Evolutionary conservation across 2,329 filamentous ascomycete species (phyloP), one percentile per base, ranked within the genome.

Genomic region (Exserohilum turcica): DNA sequence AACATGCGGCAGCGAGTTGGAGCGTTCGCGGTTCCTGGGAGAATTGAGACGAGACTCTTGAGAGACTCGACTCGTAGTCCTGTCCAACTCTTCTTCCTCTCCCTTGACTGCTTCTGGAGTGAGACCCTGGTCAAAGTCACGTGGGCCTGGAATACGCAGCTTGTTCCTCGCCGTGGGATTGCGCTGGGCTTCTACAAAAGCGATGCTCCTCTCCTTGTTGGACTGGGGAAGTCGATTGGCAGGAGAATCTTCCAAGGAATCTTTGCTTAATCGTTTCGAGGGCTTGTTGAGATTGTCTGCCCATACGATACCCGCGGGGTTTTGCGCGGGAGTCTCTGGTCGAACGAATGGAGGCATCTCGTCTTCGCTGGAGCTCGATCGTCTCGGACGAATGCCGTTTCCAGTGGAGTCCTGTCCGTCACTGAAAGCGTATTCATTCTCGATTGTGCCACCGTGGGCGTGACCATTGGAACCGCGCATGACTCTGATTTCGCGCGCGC

Each of bases 71-170:
- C 61, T 66, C 8, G 51, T 27, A 16, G 65, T 45, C 35, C 62
- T 59, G 19, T 64, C 50, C 35, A 71, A 43, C 24, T 66, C 64
- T 27, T 75, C 68, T 27, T 75, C 68, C 13, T 75, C 70, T 28
- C 78, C 76, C 5, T 77, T 79, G 12, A 90, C 70, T 16, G 80
- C 76, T 61, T 86, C 77, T 3, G 92, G 92, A 8, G 86, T 80
- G 56, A 91, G 82, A 21, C 93, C 94, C 44, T 86, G 85, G 65
- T 99, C 94, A 43, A 89, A 92, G 68, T 97, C 94, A 64, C 92
- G 82, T 1, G 94, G 94, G 16, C 92, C 92, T 0, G 94, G 94
- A 64, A 99, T 97, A 35, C 91, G 88, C 37, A 97, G 78, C 0
- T 92, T 86, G 29, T 87, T 86, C 47, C 86, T 87, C 50, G 89